Percentiles rank a stretch among this genome's conserved stretches.
Evolutionary conservation across 2,329 filamentous ascomycete genomes (phyloP).

Genomic region (Blastomyces gilchristii): DNA sequence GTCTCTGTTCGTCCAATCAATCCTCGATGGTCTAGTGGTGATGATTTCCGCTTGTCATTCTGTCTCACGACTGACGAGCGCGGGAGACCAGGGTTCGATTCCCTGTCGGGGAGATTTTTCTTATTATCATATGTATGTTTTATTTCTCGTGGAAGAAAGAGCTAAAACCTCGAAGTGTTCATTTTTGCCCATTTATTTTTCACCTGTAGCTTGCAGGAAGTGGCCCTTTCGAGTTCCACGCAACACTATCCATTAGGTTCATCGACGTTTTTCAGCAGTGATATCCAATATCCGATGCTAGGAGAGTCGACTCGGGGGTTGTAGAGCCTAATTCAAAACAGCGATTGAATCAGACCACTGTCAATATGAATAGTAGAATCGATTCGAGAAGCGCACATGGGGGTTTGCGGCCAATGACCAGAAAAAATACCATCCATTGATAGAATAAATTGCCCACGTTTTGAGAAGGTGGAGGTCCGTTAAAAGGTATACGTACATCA

Average conservation of each 20-base stretch:
- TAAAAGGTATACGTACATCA: no score
- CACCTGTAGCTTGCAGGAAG: no score
- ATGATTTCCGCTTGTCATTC: constrained; percentile 9
- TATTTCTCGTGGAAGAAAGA: no score
- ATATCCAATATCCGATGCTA: background rate
- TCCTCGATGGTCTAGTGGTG: constrained; percentile 9
- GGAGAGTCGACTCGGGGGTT: background rate
- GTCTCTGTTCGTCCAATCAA: background rate
- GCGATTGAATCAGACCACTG: background rate
- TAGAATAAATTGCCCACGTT: background rate
- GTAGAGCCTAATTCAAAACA: background rate
- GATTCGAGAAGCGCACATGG: background rate
- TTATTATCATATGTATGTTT: no score
- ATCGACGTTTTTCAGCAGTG: no score
- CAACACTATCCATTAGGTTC: no score
- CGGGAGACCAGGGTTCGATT: constrained; percentile 6
- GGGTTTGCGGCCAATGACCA: background rate
- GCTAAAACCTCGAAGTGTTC: no score
- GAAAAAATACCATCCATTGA: no score
- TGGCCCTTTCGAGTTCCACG: no score
- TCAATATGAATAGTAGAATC: background rate
- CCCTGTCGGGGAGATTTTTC: constrained; percentile 1
- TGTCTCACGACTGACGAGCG: background rate
- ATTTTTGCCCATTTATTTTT: no score
- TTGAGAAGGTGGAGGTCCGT: background rate